Base-by-base conservation (phyloP, 441 rosid species). In the Populus hybrid region DNA sequence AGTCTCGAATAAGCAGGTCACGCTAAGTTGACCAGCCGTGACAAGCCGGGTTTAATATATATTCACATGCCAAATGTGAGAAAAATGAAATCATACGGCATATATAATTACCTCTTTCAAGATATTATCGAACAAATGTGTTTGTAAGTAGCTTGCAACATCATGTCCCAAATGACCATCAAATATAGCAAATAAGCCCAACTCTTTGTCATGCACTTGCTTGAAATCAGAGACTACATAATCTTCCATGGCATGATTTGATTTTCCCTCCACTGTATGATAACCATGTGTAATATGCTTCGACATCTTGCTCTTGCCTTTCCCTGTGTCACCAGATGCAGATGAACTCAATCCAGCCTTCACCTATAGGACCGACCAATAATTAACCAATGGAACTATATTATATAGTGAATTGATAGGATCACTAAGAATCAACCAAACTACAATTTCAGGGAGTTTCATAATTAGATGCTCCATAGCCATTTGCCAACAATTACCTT, bases 131-230 rank as follows among this genome's bases (percentile, higher is more conserved):
- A 92, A 92, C 76, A 92, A 85, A 82, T 91, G 88, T 14, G 38
- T 84, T 73, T 92, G 93, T 80, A 92, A 82, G 80, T 91, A 91
- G 68, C 76, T 86, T 73, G 97, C 92, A 0, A 92, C 97, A 73
- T 83, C 94, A 71, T 90, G 92, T 3, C 94, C 95, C 79, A 87
- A 83, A 83, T 92, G 94, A 65, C 95, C 97, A 81, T 92, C 94
- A 71, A 87, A 92, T 79, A 91, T 90, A 2, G 93, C 97, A 81
- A 92, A 92, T 74, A 92, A 83, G 35, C 97, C 97, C 74, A 90
- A 69, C 67, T 91, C 94, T 26, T 85, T 83, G 0, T 84, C 84
- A 12, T 88, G 35, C 0, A 84, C 83, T 75, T 83, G 84, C 86
- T 77, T 89, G 78, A 91, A 87, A 12, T 87, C 91, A 2, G 93